These are phyloP conservation scores for Cudoniella acicularis DNA, from an alignment of 495 filamentous ascomycete species.

Conservation along the genomic window DNA sequence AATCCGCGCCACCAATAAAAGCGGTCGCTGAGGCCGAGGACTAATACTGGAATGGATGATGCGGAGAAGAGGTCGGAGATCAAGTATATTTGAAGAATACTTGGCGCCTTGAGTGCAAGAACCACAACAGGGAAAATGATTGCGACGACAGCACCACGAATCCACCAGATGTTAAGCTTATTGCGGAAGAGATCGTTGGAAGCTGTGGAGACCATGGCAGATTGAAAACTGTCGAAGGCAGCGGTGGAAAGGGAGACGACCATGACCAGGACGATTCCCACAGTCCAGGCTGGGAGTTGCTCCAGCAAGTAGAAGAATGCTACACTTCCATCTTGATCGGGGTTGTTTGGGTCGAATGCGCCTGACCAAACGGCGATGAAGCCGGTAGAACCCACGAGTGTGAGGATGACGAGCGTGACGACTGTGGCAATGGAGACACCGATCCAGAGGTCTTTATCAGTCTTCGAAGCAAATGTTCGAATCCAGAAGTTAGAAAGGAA, in stretches of 20 bases:
- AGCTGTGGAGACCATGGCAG: constrained; percentile 70
- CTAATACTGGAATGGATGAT: constrained; percentile 61
- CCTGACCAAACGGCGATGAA: constrained; percentile 73
- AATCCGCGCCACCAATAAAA: constrained; percentile 73
- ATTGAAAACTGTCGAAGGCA: constrained; percentile 71
- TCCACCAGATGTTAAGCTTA: constrained; percentile 63
- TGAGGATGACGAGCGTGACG: constrained; percentile 57
- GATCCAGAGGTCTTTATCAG: constrained; percentile 70
- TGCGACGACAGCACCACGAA: constrained; percentile 59
- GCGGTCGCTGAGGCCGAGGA: constrained; percentile 57
- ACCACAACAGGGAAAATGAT: constrained; percentile 68
- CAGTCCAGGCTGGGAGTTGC: constrained; percentile 66
- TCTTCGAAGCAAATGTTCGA: constrained; percentile 74
- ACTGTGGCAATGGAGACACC: constrained; percentile 62
- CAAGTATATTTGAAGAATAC: constrained; percentile 71
- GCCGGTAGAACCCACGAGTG: constrained; percentile 63
- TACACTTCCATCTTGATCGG: constrained; percentile 57
- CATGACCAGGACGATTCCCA: constrained; percentile 74
- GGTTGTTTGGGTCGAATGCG: constrained; percentile 48
- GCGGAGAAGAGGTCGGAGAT: constrained; percentile 72
- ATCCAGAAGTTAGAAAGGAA: constrained; percentile 78
- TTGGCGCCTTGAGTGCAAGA: constrained; percentile 65
- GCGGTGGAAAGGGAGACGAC: constrained; percentile 67
- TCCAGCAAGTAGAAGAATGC: constrained; percentile 70
- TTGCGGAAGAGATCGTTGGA: constrained; percentile 80